Conservation (phyloP, 129 eudicot species). For the Mikania micrantha region DNA sequence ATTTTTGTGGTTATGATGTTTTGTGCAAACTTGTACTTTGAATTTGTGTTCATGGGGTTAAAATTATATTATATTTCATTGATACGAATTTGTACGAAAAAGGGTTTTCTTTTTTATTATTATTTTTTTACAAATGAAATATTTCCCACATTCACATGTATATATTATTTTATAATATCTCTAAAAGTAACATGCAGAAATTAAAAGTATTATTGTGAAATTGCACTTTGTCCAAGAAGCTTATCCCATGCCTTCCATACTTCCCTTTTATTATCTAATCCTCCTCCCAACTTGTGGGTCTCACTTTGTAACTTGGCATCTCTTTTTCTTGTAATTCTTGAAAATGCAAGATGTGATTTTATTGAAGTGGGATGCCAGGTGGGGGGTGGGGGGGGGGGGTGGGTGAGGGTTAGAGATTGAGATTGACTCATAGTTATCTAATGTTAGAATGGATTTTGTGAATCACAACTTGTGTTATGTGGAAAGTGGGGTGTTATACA, state of each 20-base stretch:
- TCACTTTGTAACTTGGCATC: conserved; percentile 32
- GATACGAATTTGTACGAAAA: conserved; percentile 37
- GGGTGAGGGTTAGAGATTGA: background rate
- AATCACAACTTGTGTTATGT: conserved; percentile 15
- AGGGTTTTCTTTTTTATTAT: background rate
- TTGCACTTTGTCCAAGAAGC: conserved; percentile 45
- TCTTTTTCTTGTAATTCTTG: conserved; percentile 16
- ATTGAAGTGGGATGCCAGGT: no score
- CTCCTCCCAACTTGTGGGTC: conserved; percentile 41
- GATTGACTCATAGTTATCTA: conserved; percentile 11
- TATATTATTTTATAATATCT: conserved; percentile 34
- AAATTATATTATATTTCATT: background rate
- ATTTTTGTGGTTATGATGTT: conserved; percentile 18
- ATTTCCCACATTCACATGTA: conserved; percentile 18
- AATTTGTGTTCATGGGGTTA: conserved; percentile 17
- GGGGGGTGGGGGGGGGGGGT: background rate
- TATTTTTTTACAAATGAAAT: conserved; percentile 14
- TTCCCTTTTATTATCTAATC: conserved; percentile 27
- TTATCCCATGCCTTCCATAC: conserved; percentile 39
- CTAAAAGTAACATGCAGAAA: conserved; percentile 41
- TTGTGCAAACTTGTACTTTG: conserved; percentile 22
- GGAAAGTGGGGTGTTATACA: conserved; percentile 26
- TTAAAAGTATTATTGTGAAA: conserved; percentile 27
- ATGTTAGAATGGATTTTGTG: conserved; percentile 10
- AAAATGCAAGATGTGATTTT: conserved; percentile 3